phyloP scores from a whole-genome alignment of 176 grass and related monocot species.

The Triticum dicoccoides region DNA sequence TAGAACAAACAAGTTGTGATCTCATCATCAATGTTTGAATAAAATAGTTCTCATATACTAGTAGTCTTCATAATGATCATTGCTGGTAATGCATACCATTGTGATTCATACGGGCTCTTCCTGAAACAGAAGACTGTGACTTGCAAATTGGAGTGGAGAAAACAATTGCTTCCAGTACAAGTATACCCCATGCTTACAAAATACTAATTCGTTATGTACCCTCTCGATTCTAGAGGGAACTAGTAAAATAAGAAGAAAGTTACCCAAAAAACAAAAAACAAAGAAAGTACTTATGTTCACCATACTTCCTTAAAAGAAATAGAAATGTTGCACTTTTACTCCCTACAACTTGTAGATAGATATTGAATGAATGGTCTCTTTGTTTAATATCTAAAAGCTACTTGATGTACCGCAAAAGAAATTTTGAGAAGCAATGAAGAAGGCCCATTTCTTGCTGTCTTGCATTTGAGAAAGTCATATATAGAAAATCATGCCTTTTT shows the following conservation, averaged over 20 bases:
- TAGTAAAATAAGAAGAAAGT: neutral
- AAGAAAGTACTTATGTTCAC: neutral
- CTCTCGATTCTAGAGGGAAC: neutral
- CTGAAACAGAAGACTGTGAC: too few relatives aligned
- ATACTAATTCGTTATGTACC: neutral
- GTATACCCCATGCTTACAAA: neutral
- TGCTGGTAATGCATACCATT: too few relatives aligned
- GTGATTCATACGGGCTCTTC: too few relatives aligned
- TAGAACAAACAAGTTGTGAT: neutral
- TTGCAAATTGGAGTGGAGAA: too few relatives aligned
- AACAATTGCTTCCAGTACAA: too few relatives aligned
- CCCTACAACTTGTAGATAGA: neutral
- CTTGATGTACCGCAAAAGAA: neutral
- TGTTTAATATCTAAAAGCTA: neutral
- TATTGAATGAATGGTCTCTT: neutral
- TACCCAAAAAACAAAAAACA: too few relatives aligned
- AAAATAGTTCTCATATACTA: too few relatives aligned
- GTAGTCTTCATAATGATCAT: too few relatives aligned
- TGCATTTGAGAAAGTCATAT: neutral
- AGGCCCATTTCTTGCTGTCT: slow-evolving; percentile 14
- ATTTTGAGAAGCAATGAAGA: neutral
- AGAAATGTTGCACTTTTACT: neutral
- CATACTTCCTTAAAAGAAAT: neutral
- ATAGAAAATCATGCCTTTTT: neutral
- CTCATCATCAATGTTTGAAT: neutral